These are phyloP conservation scores for Brassica cretica DNA, from an alignment of 345 rosid genomes.

Conservation along the genomic window DNA sequence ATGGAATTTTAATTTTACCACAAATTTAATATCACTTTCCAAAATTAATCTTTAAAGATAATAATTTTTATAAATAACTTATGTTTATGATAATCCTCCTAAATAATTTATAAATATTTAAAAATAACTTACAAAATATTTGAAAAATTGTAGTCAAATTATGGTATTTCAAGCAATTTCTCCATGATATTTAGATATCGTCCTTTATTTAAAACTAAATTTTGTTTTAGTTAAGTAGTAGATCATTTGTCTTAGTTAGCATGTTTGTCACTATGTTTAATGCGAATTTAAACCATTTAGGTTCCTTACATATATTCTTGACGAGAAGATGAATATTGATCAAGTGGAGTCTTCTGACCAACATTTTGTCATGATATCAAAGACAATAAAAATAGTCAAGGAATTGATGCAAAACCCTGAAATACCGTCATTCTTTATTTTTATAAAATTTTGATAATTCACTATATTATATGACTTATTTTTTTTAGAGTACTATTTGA, in stretches of 20 bases:
- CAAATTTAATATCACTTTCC: too few relatives aligned
- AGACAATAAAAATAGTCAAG: neutral
- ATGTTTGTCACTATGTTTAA: neutral
- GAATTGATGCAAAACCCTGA: neutral
- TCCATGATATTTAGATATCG: neutral
- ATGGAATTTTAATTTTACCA: too few relatives aligned
- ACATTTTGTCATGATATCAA: constrained; percentile 10
- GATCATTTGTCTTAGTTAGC: neutral
- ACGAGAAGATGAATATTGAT: neutral
- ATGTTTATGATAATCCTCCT: too few relatives aligned
- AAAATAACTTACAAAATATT: too few relatives aligned
- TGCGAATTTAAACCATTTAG: neutral
- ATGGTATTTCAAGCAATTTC: too few relatives aligned
- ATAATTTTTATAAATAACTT: too few relatives aligned
- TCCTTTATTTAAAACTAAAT: neutral
- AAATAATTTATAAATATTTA: too few relatives aligned
- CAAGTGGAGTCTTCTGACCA: constrained; percentile 5
- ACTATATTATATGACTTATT: neutral
- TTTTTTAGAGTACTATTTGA: neutral
- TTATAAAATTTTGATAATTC: neutral
- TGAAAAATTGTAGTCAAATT: too few relatives aligned
- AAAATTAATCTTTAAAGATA: too few relatives aligned
- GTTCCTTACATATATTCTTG: neutral
- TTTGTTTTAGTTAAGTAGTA: neutral
- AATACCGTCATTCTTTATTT: neutral